A percentile compares a stretch with the other conserved stretches of the same genome.
Evolutionary conservation across 2,329 filamentous ascomycete species (phyloP).

Genomic region (Fusarium chuoi): DNA sequence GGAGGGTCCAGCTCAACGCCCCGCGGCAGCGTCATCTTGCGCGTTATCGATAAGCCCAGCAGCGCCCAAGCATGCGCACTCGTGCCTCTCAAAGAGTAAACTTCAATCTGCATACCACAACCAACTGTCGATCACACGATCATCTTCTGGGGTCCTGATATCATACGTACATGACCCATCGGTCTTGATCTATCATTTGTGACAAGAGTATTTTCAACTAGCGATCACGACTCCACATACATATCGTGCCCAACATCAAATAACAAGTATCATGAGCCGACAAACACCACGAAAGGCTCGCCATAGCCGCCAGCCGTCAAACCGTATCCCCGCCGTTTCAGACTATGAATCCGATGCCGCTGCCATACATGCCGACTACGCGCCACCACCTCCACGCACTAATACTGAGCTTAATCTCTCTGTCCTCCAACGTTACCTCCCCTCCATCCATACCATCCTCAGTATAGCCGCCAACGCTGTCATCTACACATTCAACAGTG

Average conservation of each 20-base stretch:
- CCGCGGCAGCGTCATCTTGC: constrained; percentile 38
- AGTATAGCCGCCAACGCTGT: constrained; percentile 87
- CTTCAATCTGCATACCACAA: constrained; percentile 17
- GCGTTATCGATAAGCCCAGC: constrained; percentile 46
- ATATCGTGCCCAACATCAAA: constrained; percentile 18
- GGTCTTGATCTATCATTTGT: neutral
- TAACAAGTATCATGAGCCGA: constrained; percentile 54
- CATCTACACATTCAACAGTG: constrained; percentile 80
- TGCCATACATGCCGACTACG: constrained; percentile 52
- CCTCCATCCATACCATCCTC: constrained; percentile 76
- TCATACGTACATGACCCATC: neutral
- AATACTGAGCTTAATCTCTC: constrained; percentile 89
- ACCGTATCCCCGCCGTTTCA: constrained; percentile 55
- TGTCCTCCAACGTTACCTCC: constrained; percentile 84
- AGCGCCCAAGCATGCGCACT: constrained; percentile 24
- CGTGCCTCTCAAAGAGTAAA: constrained; percentile 30
- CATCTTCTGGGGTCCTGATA: neutral
- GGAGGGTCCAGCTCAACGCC: constrained; percentile 16
- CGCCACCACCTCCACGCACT: constrained; percentile 67
- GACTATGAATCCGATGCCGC: constrained; percentile 76
- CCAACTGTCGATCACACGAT: constrained; percentile 1
- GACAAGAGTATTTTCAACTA: neutral
- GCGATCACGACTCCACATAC: neutral
- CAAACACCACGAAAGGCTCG: constrained; percentile 54
- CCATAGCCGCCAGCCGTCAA: constrained; percentile 55